Conservation (phyloP, 768 basidiomycete genomes). For the Boletus speciosus region DNA sequence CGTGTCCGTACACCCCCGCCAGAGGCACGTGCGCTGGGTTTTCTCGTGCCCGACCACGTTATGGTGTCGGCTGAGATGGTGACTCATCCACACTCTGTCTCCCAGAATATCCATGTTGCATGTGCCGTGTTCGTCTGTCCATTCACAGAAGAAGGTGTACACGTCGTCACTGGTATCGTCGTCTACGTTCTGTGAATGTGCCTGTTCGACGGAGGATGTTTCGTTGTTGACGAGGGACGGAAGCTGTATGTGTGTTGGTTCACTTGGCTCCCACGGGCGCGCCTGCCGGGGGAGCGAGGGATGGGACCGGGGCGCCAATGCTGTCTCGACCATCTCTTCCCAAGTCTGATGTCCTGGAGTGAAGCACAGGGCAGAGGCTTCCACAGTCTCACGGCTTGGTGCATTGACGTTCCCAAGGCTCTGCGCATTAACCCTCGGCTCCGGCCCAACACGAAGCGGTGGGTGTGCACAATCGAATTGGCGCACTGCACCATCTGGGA, state of each 20-base stretch:
- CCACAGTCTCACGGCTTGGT: neutral
- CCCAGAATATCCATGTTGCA: conserved; percentile 21
- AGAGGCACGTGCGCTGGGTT: conserved; percentile 13
- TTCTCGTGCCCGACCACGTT: conserved; percentile 20
- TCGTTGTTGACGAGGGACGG: neutral
- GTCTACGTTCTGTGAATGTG: neutral
- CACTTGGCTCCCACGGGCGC: neutral
- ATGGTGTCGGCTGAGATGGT: conserved; percentile 21
- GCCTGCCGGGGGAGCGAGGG: neutral
- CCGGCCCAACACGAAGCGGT: neutral
- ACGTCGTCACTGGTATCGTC: conserved; percentile 8
- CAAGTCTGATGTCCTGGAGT: conserved; percentile 1
- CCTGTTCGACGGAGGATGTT: neutral
- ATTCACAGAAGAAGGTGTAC: conserved; percentile 14
- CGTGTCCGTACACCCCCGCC: conserved; percentile 21
- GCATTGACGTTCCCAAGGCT: neutral
- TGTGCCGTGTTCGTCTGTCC: conserved; percentile 17
- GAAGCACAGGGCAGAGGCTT: neutral
- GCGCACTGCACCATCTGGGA: neutral
- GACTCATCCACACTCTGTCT: conserved; percentile 22
- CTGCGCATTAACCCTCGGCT: neutral
- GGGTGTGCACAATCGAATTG: neutral
- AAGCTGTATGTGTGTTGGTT: neutral
- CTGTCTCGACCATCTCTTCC: conserved; percentile 1
- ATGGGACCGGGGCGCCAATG: neutral